A percentile compares a stretch with the other conserved stretches of the same genome.
Evolutionary conservation across 106 monocot genomes (phyloP).

Genomic region (Allium fistulosum): DNA sequence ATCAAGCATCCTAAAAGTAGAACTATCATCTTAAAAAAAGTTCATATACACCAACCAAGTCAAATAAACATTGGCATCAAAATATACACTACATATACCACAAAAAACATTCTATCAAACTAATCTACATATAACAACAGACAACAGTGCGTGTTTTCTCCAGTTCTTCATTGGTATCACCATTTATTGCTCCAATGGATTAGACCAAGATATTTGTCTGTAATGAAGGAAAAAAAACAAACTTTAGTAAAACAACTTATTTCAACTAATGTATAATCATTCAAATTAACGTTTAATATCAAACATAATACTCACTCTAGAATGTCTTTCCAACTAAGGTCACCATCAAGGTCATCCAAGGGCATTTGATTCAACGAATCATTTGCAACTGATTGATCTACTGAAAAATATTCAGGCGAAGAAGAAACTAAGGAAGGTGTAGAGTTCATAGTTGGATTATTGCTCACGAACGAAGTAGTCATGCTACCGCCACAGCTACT

Average conservation of each 20-base stretch:
- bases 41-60: too few relatives aligned
- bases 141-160: too few relatives aligned
- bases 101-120: too few relatives aligned
- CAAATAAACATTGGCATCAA: too few relatives aligned
- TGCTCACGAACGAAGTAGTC: neutral
- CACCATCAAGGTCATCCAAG: neutral
- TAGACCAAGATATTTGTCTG: neutral
- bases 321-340: neutral
- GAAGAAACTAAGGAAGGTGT: slow-evolving; percentile 13
- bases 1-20: too few relatives aligned
- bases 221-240: neutral
- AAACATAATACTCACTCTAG: neutral
- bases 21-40: too few relatives aligned
- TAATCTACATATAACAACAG: too few relatives aligned
- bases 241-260: too few relatives aligned
- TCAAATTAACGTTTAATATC: neutral
- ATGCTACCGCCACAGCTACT: neutral
- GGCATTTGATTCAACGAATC: too few relatives aligned
- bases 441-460: neutral
- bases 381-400: neutral
- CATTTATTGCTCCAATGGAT: neutral
- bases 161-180: too few relatives aligned
- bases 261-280: neutral
- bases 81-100: too few relatives aligned
- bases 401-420: slow-evolving; percentile 5